phyloP scores from a whole-genome alignment of 2,329 filamentous ascomycete genomes.

The Sordariomycetes sp. region DNA sequence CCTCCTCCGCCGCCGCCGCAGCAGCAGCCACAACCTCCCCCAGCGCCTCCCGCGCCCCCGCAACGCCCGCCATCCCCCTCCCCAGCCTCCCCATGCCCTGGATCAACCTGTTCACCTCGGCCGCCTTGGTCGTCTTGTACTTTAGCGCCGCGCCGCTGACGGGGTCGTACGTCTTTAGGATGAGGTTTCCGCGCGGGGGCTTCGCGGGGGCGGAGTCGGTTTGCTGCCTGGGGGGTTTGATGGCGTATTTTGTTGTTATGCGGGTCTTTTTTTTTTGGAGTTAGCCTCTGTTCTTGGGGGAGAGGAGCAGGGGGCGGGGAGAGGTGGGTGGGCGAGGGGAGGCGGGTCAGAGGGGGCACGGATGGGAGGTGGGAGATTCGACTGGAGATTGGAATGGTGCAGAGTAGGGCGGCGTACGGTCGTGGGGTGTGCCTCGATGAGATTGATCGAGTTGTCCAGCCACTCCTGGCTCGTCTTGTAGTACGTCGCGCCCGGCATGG shows the following conservation, averaged over 20 bases:
- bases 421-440: conserved; percentile 74
- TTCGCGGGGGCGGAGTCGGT: conserved; percentile 17
- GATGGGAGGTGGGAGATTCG: neutral
- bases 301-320: neutral
- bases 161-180: conserved; percentile 83
- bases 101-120: conserved; percentile 76
- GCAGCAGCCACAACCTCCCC: conserved; percentile 18
- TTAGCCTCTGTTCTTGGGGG: neutral
- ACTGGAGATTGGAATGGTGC: neutral
- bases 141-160: conserved; percentile 71
- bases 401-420: conserved; percentile 44
- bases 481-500: conserved; percentile 38
- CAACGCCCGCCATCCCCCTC: conserved; percentile 49
- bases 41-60: conserved; percentile 25
- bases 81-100: conserved; percentile 63
- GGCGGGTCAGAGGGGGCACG: neutral
- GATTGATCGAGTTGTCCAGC: conserved; percentile 74
- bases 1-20: conserved; percentile 17
- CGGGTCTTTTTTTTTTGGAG: conserved; percentile 52
- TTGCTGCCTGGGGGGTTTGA: conserved; percentile 28
- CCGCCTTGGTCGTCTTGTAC: conserved; percentile 82
- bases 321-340: neutral
- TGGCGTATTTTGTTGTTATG: conserved; percentile 86
- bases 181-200: conserved; percentile 52
- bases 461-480: conserved; percentile 78